Evolutionary conservation across 2,329 filamentous ascomycete genomes (phyloP), one percentile per base, ranked within the genome.

Genomic region (Nannizziopsis barbatae): DNA sequence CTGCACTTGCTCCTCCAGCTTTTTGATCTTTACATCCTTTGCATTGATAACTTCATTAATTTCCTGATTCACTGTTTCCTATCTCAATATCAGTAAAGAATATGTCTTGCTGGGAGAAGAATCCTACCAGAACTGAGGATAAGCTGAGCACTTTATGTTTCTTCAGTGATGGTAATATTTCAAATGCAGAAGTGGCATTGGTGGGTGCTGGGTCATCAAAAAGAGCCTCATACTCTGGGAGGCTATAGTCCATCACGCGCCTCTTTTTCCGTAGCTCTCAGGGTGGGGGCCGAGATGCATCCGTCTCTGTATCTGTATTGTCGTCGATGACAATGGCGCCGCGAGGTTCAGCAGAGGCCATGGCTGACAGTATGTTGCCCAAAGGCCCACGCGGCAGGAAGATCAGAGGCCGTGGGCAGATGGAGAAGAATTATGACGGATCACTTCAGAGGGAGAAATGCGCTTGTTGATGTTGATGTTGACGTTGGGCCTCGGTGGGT

Each of bases 261-360:
- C 35, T 47, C 35, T 40, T 40, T 47, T 36, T 47, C 44, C 18
- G 44, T 47, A 45, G 43, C 43, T 45, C 43, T 45, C 15, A 20
- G 5, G 43, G 43, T 20, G 15, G 31, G 32, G 15, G 37, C 17
- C 15, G 32, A 45, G 43, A 33, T 45, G 35, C 35, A 36, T 46
- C 44, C 10, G 44, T 47, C 44, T 40, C 44, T 40, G 44, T 30
- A 31, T 47, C 44, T 8, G 35, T 47, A 22, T 14, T 30, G 32
- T 45, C 11, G 15, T 12, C 15, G 37, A 18, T 14, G 17, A 18
- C 37, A n/a, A n/a, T n/a, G n/a, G n/a, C n/a, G n/a, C n/a, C n/a
- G n/a, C n/a, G n/a, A 40, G 15, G 22, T 17, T 40, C 14, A 15
- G 37, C 5, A 40, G 12, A 40, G 15, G 37, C 37, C 37, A 40